Base-by-base conservation (phyloP, 1,284 basidiomycete genomes). In the Omphalotus olearius region DNA sequence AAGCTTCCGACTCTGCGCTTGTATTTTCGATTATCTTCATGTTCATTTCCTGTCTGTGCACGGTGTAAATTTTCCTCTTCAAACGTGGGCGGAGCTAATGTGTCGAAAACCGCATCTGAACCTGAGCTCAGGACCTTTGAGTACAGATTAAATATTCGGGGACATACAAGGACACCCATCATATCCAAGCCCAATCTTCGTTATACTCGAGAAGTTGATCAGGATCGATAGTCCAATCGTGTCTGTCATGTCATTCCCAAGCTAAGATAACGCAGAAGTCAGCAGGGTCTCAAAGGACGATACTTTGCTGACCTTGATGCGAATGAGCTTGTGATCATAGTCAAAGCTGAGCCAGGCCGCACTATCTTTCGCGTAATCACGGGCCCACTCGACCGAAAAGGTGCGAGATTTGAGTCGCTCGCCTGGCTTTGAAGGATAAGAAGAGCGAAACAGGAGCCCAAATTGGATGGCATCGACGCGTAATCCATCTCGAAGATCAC, bases 351-450 rank as follows among this genome's bases (percentile, higher is more conserved):
- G 63, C 64, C 76, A 73, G 0, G 75, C 83, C 51, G 74, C 71
- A 35, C 76, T 73, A 51, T 69, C 64, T 16, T 66, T 51, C 7
- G 60, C 59, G 57, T 75, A 73, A 55, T 78, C 64, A 43, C 67
- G 60, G 45, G 76, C 70, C 77, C 78, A 88, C 67, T 89, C 87
- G 6, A 79, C 69, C 0, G 84, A 87, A 62, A 84, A 89, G 5
- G 73, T 69, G 4, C 83, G 75, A 17, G 74, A 69, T 11, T 61
- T 60, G 25, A 65, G 67, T 18, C 64, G 68, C 10, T 60, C 62
- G 28, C 67, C 65, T 28, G 62, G 62, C 33, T 53, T 58, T 16
- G 59, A 51, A 30, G 59, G 54, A 55, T 65, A 59, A 63, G 71
- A 68, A 7, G 64, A 56, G 30, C 74, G 70, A 56, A 75, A 79